Percentiles rank a stretch among this genome's conserved stretches.
These are phyloP conservation scores for Penicillium waksmanii DNA, from an alignment of 495 filamentous ascomycete species.

Conservation along the genomic window DNA sequence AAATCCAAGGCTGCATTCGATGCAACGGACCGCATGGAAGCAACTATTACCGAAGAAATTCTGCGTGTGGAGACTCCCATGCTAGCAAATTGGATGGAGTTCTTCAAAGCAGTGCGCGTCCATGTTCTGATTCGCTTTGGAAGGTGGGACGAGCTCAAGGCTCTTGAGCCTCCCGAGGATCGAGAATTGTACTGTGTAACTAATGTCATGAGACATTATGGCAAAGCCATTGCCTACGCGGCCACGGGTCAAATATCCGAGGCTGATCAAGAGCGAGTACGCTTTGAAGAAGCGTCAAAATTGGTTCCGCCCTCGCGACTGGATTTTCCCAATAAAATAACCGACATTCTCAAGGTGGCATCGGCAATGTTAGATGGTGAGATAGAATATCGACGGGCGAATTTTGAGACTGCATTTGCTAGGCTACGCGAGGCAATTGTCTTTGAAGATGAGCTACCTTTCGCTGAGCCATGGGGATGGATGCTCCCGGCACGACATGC, in stretches of 20 bases:
- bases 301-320: slow-evolving; percentile 47
- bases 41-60: slow-evolving; percentile 56
- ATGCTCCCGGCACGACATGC: slow-evolving; percentile 68
- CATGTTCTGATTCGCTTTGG: slow-evolving; percentile 70
- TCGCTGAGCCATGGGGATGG: slow-evolving; percentile 69
- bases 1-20: slow-evolving; percentile 55
- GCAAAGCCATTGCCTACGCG: slow-evolving; percentile 59
- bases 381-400: slow-evolving; percentile 60
- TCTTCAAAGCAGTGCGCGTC: slow-evolving; percentile 58
- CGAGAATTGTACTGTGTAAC: slow-evolving; percentile 58
- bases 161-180: slow-evolving; percentile 51
- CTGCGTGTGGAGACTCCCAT: slow-evolving; percentile 62
- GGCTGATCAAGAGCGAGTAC: slow-evolving; percentile 44
- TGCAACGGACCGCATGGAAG: slow-evolving; percentile 54
- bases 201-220: slow-evolving; percentile 61
- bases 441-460: slow-evolving; percentile 55
- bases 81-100: slow-evolving; percentile 70
- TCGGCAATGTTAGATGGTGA: slow-evolving; percentile 66
- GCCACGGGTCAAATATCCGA: slow-evolving; percentile 46
- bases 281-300: slow-evolving; percentile 48
- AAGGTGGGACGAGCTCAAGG: slow-evolving; percentile 59
- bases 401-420: slow-evolving; percentile 53
- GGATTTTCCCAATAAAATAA: slow-evolving; percentile 60
- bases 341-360: slow-evolving; percentile 58
- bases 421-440: slow-evolving; percentile 53